Percentiles rank a stretch among this genome's conserved stretches.
Conservation (phyloP, 2,329 filamentous ascomycete species). For the Nigrospora oryzae region DNA sequence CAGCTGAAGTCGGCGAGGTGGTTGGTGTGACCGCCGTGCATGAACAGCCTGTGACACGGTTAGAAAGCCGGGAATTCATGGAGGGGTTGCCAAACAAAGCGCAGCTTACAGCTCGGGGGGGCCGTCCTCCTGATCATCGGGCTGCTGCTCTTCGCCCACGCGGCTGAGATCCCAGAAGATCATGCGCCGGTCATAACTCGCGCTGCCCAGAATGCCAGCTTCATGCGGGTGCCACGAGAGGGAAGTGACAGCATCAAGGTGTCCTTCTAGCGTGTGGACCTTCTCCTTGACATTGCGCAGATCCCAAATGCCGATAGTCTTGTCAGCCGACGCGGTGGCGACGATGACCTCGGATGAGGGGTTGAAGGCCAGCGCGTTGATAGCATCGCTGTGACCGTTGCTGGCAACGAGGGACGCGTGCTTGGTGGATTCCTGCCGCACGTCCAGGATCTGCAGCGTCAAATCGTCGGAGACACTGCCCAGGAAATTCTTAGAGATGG, state of each 20-base stretch:
- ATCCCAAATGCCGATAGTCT: constrained; percentile 93
- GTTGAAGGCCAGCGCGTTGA: constrained; percentile 95
- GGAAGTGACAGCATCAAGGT: constrained; percentile 83
- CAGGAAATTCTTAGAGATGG: constrained; percentile 74
- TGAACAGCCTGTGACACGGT: constrained; percentile 63
- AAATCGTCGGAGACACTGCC: constrained; percentile 93
- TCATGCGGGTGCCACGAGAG: constrained; percentile 93
- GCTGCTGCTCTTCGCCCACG: constrained; percentile 87
- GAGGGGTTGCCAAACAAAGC: background rate
- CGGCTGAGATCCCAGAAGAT: constrained; percentile 94
- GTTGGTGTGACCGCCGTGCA: constrained; percentile 98
- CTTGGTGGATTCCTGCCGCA: constrained; percentile 59
- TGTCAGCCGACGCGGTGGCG: constrained; percentile 89
- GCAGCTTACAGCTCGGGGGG: constrained; percentile 78
- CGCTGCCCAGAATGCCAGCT: constrained; percentile 78
- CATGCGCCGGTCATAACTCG: constrained; percentile 85
- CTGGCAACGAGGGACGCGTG: constrained; percentile 61
- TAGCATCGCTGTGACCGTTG: constrained; percentile 78
- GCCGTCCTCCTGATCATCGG: constrained; percentile 91
- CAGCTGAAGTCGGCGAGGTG: constrained; percentile 94
- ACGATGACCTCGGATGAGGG: constrained; percentile 83
- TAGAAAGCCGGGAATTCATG: constrained; percentile 1
- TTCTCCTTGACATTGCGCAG: constrained; percentile 83
- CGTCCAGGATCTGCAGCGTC: constrained; percentile 85
- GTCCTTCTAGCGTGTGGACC: constrained; percentile 82